Evolutionary conservation across 2,329 filamentous ascomycete genomes (phyloP), one percentile per base, ranked within the genome.

Genomic region (Curvularia lunata): DNA sequence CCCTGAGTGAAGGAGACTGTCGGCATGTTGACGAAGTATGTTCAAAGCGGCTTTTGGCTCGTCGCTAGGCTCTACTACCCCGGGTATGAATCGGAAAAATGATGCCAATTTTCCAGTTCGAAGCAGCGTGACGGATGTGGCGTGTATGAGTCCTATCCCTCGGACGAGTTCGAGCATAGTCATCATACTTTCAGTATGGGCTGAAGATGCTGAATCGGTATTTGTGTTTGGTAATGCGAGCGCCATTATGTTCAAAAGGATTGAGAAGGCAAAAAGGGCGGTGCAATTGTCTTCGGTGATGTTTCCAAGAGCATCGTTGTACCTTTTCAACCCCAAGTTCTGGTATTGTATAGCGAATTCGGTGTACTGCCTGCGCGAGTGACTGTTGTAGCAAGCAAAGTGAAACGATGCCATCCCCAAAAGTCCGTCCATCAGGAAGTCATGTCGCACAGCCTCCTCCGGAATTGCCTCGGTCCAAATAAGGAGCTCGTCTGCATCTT

Each of bases 371-470:
- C 19, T 45, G 18, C 55, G 54, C 52, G 10, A 38, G 19, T 46
- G 42, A 10, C 55, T 32, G 25, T 55, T 52, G 9, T 56, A 13
- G 21, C 12, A 55, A 23, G 58, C 58, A 27, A 61, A 52, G 34
- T 61, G 58, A 21, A 61, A 51, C 25, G 58, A 50, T 1, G 58
- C 53, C 19, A 61, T 48, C 4, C 51, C 58, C n/a, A 61, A 48
- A 2, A 61, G 47, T 28, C 55, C 58, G 19, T 58, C 55, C 55
- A 61, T 58, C 3, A 58, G 30, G 27, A 61, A 61, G 4, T 61
- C 51, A 6, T 58, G 40, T 4, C 40, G 46, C 3, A 23, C 40
- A 32, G 58, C 58, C 27, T 61, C 58, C 37, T 54, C 48, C 32
- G 58, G 58, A 21, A 61, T 41, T 4, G 47, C 48, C 30, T 48